Base-by-base conservation (phyloP, 129 eudicot genomes). In the Ambrosia artemisiifolia region DNA sequence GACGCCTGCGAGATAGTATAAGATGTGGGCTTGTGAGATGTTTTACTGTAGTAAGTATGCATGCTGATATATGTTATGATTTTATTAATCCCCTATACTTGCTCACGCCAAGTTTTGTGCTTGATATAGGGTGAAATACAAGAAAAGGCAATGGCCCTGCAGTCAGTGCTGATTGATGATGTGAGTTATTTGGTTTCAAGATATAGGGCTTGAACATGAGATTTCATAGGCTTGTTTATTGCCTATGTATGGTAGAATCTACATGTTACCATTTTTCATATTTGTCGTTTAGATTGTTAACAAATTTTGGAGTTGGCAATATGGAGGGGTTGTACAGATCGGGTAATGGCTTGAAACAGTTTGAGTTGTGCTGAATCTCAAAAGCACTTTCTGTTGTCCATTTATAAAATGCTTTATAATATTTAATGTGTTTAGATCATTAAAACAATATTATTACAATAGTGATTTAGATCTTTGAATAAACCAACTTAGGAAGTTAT, bases 1-100 rank as follows among this genome's bases (percentile, higher is more conserved):
- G 83, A 70, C 89, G 96, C 12, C 42, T 95, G 84, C 86, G 99
- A 48, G 94, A 95, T 71, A 95, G 89, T 81, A 88, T 90, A 48
- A 88, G 86, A 82, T 85, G 91, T 64, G 99, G 99, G 78, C 94
- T 95, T 79, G 96, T 90, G 57, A 89, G 85, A 73, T 82, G 80
- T 57, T 86, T 86, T 67, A 86, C 95, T 35, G 94, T 95, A 63
- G 99, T 95, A 88, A 84, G 96, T 78, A 35, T 53, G 51, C 59
- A 30, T 74, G 70, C 38, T 19, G 2, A 9, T 54, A 6, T 70
- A 43, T 38, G 11, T 78, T 34, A 24, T 28, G 30, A 71, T n/a
- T 30, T 18, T 11, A 51, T 36, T 55, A 30, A 40, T 16, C 64
- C 40, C 7, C n/a, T 65, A 1, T 20, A 0, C 64, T 28, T 50